Conservation (phyloP, 805 yeast species). For the Osmozyma mogii region DNA sequence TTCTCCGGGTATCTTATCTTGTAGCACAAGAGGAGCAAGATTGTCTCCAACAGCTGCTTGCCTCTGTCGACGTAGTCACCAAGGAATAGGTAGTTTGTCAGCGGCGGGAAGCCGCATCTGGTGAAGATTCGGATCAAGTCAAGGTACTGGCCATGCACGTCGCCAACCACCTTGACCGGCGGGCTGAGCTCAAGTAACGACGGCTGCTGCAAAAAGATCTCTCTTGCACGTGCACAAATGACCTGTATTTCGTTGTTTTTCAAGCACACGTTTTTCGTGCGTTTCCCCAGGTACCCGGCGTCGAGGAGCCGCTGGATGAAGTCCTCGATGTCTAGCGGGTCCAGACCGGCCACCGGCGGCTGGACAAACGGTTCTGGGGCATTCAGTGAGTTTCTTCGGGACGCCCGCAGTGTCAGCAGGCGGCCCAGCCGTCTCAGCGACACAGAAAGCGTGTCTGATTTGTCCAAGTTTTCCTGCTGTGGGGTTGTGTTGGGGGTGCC, state of each 20-base stretch:
- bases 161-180: constrained; percentile 84
- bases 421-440: constrained; percentile 11
- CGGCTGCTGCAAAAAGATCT: constrained; percentile 85
- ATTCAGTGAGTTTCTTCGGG: constrained; percentile 5
- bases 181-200: constrained; percentile 79
- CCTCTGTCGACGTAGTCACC: constrained; percentile 99
- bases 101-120: constrained; percentile 95
- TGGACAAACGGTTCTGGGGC: constrained; percentile 7
- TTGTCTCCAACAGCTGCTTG: constrained; percentile 91
- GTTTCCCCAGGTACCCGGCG: constrained; percentile 93
- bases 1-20: constrained; percentile 96
- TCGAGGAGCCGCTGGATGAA: constrained; percentile 84
- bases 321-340: constrained; percentile 61
- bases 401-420: constrained; percentile 3
- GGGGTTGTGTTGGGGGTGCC: constrained; percentile 3
- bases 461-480: constrained; percentile 7
- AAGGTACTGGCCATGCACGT: constrained; percentile 94
- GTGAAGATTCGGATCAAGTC: constrained; percentile 88
- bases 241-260: constrained; percentile 77
- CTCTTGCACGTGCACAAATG: constrained; percentile 82
- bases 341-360: constrained; percentile 6
- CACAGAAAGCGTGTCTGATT: constrained; percentile 12
- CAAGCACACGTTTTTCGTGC: constrained; percentile 82
- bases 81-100: constrained; percentile 80
- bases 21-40: constrained; percentile 77